Base-by-base conservation (phyloP, 1,139 yeast genomes). In the Geotrichum siamense region DNA sequence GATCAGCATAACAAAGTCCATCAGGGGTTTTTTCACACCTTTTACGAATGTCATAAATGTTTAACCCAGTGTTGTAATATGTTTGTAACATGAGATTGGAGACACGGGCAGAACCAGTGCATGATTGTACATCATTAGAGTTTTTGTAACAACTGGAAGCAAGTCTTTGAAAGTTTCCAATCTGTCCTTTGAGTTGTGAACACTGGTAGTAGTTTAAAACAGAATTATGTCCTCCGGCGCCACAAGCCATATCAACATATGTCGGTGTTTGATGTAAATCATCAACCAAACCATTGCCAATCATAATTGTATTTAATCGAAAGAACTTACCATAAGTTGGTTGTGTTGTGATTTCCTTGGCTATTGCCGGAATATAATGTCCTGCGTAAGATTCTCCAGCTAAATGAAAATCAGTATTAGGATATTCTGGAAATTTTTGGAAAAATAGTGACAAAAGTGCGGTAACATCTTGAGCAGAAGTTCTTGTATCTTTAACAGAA, bases 231-330 rank as follows among this genome's bases (percentile, higher is more conserved):
- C 96, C 97, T 59, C 96, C 95, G 57, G 77, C 71, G 53, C 96
- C 96, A 67, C 98, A 91, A 9, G 96, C 97, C 98, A 91, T 91
- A 63, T 94, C 94, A 68, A 84, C 84, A 67, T 86, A 91, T 64
- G 79, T 79, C 55, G 81, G 82, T 64, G 82, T 84, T 69, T 91
- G 98, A 52, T 79, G 78, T 63, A 85, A 75, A 13, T 94, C 89
- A 65, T 91, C 97, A 45, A 96, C 87, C 61, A 91, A 76, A 48
- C 98, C 98, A 62, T 91, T 91, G 61, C 98, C 98, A 60, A 91
- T 89, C 66, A 91, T 68, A 34, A 91, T 87, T 4, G 96, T 85
- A 22, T 87, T 74, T 61, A 91, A 75, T 64, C 87, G 78, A 70
- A 91, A 89, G 50, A 79, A 72, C n/a, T 20, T 12, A 12, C 37